Evolutionary conservation across 768 basidiomycete genomes (phyloP).

Genomic region (Phanerochaete sordida): DNA sequence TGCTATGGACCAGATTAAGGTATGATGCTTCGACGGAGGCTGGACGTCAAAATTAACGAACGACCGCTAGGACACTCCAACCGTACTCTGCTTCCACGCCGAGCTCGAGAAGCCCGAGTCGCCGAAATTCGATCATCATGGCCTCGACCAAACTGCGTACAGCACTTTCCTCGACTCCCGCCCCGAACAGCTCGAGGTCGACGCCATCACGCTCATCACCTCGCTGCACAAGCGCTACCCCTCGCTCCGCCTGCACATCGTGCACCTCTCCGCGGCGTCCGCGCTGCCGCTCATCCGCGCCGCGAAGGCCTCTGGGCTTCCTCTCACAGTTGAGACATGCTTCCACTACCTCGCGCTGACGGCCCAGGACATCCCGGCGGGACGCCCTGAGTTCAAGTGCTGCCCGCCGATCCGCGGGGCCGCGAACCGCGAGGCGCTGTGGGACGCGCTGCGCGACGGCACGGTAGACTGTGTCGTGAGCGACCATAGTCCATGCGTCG

Average conservation of each 20-base stretch:
- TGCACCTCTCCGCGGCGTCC: conserved; percentile 86
- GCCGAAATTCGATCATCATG: conserved; percentile 15
- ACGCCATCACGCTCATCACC: conserved; percentile 78
- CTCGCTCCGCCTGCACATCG: conserved; percentile 82
- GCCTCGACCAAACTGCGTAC: conserved; percentile 54
- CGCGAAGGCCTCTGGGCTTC: conserved; percentile 60
- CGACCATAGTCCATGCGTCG: conserved; percentile 91
- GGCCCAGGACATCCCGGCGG: conserved; percentile 68
- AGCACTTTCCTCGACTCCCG: conserved; percentile 86
- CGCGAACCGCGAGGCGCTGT: conserved; percentile 70
- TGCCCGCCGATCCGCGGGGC: conserved; percentile 87
- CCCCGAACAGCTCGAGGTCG: conserved; percentile 74
- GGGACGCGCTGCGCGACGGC: conserved; percentile 79
- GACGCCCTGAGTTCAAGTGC: conserved; percentile 89
- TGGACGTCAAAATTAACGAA: no score
- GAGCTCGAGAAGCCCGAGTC: conserved; percentile 59
- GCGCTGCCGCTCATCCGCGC: conserved; percentile 75
- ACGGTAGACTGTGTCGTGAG: conserved; percentile 92
- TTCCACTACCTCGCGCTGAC: conserved; percentile 91
- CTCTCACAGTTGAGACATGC: conserved; percentile 93
- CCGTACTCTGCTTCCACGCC: conserved; percentile 91
- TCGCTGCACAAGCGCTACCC: conserved; percentile 61
- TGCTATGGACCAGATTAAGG: conserved; percentile 78
- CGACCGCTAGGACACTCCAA: conserved; percentile 68
- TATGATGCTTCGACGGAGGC: conserved; percentile 25